phyloP scores from a whole-genome alignment of 306 rosid genomes.

The Sicyos baderoa region DNA sequence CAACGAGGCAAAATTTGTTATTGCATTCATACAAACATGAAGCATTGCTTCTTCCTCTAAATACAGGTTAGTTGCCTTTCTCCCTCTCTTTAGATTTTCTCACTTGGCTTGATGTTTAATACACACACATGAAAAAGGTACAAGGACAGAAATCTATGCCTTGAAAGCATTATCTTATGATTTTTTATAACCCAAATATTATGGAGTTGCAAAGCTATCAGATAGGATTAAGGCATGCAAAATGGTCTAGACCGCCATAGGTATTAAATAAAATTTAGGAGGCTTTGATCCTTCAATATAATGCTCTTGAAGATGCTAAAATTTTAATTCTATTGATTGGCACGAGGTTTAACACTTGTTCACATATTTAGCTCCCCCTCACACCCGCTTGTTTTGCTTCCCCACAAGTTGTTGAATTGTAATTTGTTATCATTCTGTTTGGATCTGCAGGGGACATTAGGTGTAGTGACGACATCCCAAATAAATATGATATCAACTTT shows the following conservation, averaged over 20 bases:
- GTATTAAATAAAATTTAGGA: not conserved
- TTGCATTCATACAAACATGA: slow-evolving; percentile 57
- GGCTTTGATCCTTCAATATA: not conserved
- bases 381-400: not conserved
- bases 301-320: not conserved
- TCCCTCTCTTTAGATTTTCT: slow-evolving; percentile 16
- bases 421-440: not conserved
- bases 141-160: not conserved
- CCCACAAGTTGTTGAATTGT: not conserved
- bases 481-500: slow-evolving; percentile 23
- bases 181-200: not conserved
- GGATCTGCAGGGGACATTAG: slow-evolving; percentile 43
- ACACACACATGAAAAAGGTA: not conserved
- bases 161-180: not conserved
- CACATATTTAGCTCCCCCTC: not conserved
- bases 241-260: not conserved
- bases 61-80: slow-evolving; percentile 36
- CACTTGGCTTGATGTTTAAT: not conserved
- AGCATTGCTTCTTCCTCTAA: slow-evolving; percentile 74
- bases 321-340: not conserved
- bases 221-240: not conserved
- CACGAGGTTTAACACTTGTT: not conserved
- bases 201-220: not conserved
- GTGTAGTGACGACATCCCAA: slow-evolving; percentile 25
- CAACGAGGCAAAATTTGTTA: slow-evolving; percentile 57